Conservation (phyloP, 2,329 filamentous ascomycete genomes). For the Fusarium temperatum region DNA sequence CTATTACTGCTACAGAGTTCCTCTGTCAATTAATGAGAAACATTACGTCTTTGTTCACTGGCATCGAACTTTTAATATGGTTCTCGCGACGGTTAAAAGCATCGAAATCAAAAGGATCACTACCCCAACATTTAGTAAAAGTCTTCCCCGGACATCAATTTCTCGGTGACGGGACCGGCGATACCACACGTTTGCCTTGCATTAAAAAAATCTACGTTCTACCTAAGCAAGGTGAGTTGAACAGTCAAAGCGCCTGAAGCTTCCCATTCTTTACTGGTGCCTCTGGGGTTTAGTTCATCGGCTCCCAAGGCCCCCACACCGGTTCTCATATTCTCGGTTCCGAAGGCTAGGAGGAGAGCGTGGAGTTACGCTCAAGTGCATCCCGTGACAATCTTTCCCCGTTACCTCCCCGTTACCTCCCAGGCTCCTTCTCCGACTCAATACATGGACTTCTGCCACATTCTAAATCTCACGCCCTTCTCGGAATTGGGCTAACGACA, state of each 20-base stretch:
- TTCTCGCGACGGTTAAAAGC: background rate
- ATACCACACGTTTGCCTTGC: background rate
- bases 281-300: constrained; percentile 13
- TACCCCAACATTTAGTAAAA: constrained; percentile 15
- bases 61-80: background rate
- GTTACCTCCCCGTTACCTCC: background rate
- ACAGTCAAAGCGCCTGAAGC: constrained; percentile 26
- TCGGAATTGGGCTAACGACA: background rate
- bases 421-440: background rate
- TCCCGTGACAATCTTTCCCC: background rate
- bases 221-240: background rate
- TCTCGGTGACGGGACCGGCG: constrained; percentile 1
- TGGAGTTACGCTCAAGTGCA: background rate
- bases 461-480: background rate
- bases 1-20: background rate
- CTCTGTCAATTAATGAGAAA: background rate
- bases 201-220: background rate
- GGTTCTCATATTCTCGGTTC: constrained; percentile 20
- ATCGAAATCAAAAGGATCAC: background rate
- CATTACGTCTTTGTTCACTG: background rate
- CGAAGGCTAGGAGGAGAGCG: background rate
- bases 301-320: constrained; percentile 14
- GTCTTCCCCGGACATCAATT: constrained; percentile 19
- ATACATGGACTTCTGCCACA: background rate
- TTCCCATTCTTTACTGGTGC: constrained; percentile 18